These are phyloP conservation scores for Prosopis cineraria DNA, from an alignment of 306 rosid species.

Conservation along the genomic window DNA sequence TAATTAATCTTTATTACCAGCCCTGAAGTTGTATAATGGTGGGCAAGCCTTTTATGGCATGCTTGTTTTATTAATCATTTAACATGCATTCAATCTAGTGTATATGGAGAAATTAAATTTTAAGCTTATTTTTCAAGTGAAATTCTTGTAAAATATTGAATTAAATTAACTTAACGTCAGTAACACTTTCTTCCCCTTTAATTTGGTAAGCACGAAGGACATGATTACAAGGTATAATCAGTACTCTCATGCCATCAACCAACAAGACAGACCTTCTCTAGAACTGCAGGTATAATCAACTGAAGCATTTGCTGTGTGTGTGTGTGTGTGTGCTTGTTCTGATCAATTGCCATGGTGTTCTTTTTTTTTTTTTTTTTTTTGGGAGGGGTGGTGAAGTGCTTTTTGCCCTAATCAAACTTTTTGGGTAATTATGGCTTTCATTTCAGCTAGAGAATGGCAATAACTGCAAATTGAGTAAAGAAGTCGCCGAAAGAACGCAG, in stretches of 20 bases:
- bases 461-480: slow-evolving; percentile 27
- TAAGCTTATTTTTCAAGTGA: background rate
- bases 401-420: background rate
- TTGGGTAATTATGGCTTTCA: background rate
- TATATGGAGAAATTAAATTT: too few relatives aligned
- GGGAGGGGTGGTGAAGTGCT: too few relatives aligned
- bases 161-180: background rate
- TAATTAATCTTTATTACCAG: too few relatives aligned
- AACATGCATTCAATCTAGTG: background rate
- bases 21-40: background rate
- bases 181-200: background rate
- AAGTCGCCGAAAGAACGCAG: slow-evolving; percentile 33
- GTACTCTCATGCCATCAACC: slow-evolving; percentile 29
- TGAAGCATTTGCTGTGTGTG: background rate
- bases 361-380: too few relatives aligned
- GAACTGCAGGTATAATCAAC: slow-evolving; percentile 34
- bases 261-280: slow-evolving; percentile 26
- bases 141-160: background rate
- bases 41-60: background rate
- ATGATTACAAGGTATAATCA: slow-evolving; percentile 31
- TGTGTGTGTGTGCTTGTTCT: background rate
- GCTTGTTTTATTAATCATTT: background rate
- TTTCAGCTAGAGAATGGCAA: slow-evolving; percentile 35
- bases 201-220: slow-evolving; percentile 27
- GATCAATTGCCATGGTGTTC: too few relatives aligned